Conservation (phyloP, 768 basidiomycete species). For the Sporobolomyces roseus region DNA sequence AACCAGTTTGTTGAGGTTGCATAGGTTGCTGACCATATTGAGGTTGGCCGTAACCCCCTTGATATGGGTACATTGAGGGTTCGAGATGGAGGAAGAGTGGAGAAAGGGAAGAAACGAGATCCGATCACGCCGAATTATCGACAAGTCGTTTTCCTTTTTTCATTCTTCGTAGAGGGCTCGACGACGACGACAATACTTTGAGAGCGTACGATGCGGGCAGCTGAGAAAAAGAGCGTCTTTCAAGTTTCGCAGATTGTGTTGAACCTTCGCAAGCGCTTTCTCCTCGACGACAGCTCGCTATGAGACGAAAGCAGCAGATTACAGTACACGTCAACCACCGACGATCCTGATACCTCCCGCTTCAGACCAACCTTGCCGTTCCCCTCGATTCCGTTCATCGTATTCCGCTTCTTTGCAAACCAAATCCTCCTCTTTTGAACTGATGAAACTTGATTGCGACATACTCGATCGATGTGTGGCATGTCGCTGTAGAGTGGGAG, state of each 20-base stretch:
- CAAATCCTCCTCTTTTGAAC: background rate
- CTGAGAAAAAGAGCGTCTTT: too few relatives aligned
- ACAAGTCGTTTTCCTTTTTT: too few relatives aligned
- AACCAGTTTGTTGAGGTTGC: constrained; percentile 15
- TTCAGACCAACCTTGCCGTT: background rate
- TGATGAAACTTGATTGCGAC: background rate
- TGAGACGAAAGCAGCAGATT: too few relatives aligned
- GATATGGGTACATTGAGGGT: constrained; percentile 29
- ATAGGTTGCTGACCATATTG: constrained; percentile 18
- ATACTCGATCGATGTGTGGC: constrained; percentile 4
- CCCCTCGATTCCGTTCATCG: background rate
- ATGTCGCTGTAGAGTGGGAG: constrained; percentile 3
- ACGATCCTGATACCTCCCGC: constrained; percentile 3
- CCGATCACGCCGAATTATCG: too few relatives aligned
- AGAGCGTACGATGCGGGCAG: too few relatives aligned
- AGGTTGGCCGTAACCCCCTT: constrained; percentile 34
- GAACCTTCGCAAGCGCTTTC: too few relatives aligned
- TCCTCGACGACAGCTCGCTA: too few relatives aligned
- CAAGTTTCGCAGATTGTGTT: too few relatives aligned
- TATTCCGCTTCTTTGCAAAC: background rate
- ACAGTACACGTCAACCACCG: background rate
- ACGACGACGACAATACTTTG: too few relatives aligned
- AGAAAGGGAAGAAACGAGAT: background rate
- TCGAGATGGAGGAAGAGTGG: background rate
- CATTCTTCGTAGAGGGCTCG: too few relatives aligned